Evolutionary conservation across 306 rosid genomes (phyloP).

Genomic region (Vicia faba): DNA sequence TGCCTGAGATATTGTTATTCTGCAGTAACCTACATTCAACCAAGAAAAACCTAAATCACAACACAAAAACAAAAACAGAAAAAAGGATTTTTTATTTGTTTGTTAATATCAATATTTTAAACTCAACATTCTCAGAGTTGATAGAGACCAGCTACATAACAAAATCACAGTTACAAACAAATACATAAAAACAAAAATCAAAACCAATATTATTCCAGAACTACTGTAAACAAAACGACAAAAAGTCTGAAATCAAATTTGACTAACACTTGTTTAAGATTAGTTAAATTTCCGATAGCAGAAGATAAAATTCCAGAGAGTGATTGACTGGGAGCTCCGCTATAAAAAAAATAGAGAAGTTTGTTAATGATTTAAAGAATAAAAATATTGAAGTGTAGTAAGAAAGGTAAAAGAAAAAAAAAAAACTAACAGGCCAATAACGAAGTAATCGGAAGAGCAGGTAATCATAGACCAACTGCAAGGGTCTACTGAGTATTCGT

Average conservation of each 20-base stretch:
- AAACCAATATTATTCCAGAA: background rate
- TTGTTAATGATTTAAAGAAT: background rate
- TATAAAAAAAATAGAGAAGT: slow-evolving; percentile 31
- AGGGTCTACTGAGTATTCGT: slow-evolving; percentile 88
- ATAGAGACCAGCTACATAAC: slow-evolving; percentile 20
- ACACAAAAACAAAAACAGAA: background rate
- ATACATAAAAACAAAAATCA: background rate
- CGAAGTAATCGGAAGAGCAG: slow-evolving; percentile 73
- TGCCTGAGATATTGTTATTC: slow-evolving; percentile 85
- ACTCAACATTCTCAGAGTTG: slow-evolving; percentile 7
- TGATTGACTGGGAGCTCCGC: slow-evolving; percentile 96
- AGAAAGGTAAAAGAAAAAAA: background rate
- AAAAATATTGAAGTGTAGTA: slow-evolving; percentile 4
- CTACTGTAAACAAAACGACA: slow-evolving; percentile 5
- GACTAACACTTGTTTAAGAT: slow-evolving; percentile 88
- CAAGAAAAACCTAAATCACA: slow-evolving; percentile 16
- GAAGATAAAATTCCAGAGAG: slow-evolving; percentile 82
- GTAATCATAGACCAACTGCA: slow-evolving; percentile 97
- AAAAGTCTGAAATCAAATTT: background rate
- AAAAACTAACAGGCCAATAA: slow-evolving; percentile 74
- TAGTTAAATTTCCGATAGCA: slow-evolving; percentile 75
- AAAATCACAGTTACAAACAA: slow-evolving; percentile 21
- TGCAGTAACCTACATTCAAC: slow-evolving; percentile 65
- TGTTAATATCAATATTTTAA: background rate
- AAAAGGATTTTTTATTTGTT: background rate